These are phyloP conservation scores for Cyclotella sp. DNA, from an alignment of 108 stramenopile species.

Conservation along the genomic window DNA sequence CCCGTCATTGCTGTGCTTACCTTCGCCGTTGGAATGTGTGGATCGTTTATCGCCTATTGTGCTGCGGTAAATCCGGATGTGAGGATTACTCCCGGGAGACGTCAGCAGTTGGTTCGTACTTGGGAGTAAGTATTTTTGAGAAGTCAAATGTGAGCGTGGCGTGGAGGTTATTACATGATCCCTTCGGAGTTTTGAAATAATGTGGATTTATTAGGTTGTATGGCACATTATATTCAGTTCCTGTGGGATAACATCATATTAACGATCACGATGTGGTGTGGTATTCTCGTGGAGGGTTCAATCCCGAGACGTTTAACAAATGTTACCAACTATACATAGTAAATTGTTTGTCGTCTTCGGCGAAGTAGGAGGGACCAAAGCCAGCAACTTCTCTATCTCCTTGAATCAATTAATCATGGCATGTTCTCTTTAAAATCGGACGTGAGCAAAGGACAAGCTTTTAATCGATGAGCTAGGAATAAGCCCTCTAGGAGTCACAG, in stretches of 20 bases:
- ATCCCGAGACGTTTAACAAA: no score
- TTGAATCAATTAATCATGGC: no score
- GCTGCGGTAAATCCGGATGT: conserved; percentile 57
- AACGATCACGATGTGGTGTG: background rate
- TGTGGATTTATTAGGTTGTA: background rate
- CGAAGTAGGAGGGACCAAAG: no score
- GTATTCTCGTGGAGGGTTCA: no score
- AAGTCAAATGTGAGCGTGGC: background rate
- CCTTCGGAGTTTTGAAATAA: background rate
- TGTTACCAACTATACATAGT: no score
- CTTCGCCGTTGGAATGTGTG: conserved; percentile 55
- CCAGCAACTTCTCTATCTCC: no score
- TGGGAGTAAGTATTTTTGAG: conserved; percentile 47
- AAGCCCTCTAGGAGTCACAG: no score
- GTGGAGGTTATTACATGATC: background rate
- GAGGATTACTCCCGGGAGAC: conserved; percentile 52
- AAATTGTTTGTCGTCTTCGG: no score
- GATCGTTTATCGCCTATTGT: conserved; percentile 45
- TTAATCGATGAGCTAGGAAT: no score
- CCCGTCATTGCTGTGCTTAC: conserved; percentile 67
- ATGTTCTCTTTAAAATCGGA: no score
- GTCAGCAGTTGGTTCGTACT: conserved; percentile 63
- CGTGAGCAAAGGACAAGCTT: no score
- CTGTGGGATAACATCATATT: conserved; percentile 12
- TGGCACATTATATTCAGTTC: conserved; percentile 2